Evolutionary conservation across 2,329 filamentous ascomycete genomes (phyloP), one percentile per base, ranked within the genome.

Genomic region (Thelonectria blattea): DNA sequence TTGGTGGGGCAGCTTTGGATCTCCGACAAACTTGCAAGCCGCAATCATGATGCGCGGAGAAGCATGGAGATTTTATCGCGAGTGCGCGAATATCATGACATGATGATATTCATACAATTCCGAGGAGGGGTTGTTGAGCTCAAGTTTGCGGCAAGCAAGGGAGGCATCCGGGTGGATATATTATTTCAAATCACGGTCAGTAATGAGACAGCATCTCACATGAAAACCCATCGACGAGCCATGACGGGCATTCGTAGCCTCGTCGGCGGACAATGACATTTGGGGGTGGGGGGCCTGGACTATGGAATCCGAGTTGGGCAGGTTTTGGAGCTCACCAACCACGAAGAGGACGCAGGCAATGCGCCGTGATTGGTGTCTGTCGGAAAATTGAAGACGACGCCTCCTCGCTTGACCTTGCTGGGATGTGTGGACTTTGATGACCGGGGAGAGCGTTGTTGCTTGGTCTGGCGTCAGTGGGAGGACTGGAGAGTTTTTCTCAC

Each of bases 321-420:
- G 58, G 57, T 55, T 67, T 65, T 60, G 56, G 56, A 60, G 62
- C 58, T 66, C 53, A 37, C 49, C 54, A 54, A 56, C 63, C 62
- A 58, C 15, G 37, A 39, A 58, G 50, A 53, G 43, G 47, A 22
- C 51, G 27, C 41, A 59, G 52, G 62, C 57, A 61, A 48, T 24
- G 51, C 49, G 52, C 60, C 30, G 60, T 50, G 37, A 53, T 68
- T 61, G 52, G 58, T 53, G 53, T 58, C 50, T 41, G 64, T 14
- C 11, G 45, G 54, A 53, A 56, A 63, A 55, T 52, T 55, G 46
- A 59, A 59, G 61, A 49, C 37, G 51, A 30, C 46, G 42, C 48
- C 55, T 56, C 55, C 63, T 47, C 58, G 22, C 14, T 10, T 34
- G 4, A 53, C 43, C 51, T 56, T 52, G 58, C 51, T 24, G 22